Conservation (phyloP, 2,329 filamentous ascomycete species). For the Microdochium paspali region DNA sequence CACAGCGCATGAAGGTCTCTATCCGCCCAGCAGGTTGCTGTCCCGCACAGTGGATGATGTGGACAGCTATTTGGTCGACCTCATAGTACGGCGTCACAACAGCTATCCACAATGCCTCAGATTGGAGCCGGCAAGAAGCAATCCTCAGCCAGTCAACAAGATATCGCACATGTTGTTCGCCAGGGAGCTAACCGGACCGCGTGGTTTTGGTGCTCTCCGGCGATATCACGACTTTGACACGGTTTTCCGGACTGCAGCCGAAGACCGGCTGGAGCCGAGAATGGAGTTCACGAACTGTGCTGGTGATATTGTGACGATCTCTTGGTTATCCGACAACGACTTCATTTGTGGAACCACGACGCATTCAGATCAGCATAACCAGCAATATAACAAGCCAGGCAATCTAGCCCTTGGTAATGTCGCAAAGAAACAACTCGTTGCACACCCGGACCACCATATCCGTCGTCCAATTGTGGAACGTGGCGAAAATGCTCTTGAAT, state of each 20-base stretch:
- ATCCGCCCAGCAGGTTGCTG: constrained; percentile 10
- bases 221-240: constrained; percentile 33
- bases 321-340: constrained; percentile 43
- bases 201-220: constrained; percentile 29
- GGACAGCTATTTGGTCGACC: constrained; percentile 25
- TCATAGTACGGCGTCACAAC: constrained; percentile 13
- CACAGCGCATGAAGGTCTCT: constrained; percentile 4
- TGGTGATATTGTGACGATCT: constrained; percentile 49
- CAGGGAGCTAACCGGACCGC: constrained; percentile 37
- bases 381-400: constrained; percentile 57
- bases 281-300: constrained; percentile 52
- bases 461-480: constrained; percentile 40
- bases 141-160: constrained; percentile 19
- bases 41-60: constrained; percentile 22
- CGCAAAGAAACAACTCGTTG: constrained; percentile 30
- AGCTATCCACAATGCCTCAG: constrained; percentile 15
- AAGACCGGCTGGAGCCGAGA: constrained; percentile 41
- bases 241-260: constrained; percentile 31
- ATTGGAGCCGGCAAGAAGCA: constrained; percentile 18
- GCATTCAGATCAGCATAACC: constrained; percentile 53
- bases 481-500: constrained; percentile 43
- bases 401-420: constrained; percentile 50
- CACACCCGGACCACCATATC: constrained; percentile 48
- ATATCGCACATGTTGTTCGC: constrained; percentile 34
- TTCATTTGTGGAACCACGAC: constrained; percentile 55